phyloP scores from a whole-genome alignment of 139 green algal genomes.

The Chlamydomonas incerta region DNA sequence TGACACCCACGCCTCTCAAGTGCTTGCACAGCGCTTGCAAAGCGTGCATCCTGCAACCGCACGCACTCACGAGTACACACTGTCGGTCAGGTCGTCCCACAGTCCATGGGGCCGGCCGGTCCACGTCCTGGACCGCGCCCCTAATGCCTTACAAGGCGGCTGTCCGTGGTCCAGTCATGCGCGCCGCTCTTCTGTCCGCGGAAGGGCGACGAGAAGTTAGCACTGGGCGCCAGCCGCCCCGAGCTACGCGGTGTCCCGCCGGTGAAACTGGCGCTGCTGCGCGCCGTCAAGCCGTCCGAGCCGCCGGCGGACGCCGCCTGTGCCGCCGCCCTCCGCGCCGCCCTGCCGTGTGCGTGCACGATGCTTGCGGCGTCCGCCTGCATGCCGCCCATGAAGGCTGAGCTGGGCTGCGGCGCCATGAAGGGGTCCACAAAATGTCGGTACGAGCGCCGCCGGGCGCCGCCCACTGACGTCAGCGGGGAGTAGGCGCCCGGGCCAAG shows the following conservation, averaged over 20 bases:
- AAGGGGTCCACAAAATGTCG: conserved; percentile 30
- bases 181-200: neutral
- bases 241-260: neutral
- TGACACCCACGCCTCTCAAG: too few relatives aligned
- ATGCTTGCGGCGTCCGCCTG: neutral
- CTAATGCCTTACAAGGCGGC: conserved; percentile 47
- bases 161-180: conserved; percentile 6
- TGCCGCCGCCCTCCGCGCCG: neutral
- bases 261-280: neutral
- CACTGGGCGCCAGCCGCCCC: neutral
- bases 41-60: too few relatives aligned
- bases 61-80: too few relatives aligned
- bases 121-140: too few relatives aligned
- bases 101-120: too few relatives aligned
- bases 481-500: conserved; percentile 17
- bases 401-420: neutral
- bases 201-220: conserved; percentile 6
- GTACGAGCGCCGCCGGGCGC: conserved; percentile 11
- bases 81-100: too few relatives aligned
- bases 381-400: neutral
- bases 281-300: neutral
- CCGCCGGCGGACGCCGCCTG: neutral
- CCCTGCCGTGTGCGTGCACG: neutral
- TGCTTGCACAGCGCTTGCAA: too few relatives aligned
- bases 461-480: conserved; percentile 3